Conservation (phyloP, 305 asterid species). For the Fraxinus baroniana region DNA sequence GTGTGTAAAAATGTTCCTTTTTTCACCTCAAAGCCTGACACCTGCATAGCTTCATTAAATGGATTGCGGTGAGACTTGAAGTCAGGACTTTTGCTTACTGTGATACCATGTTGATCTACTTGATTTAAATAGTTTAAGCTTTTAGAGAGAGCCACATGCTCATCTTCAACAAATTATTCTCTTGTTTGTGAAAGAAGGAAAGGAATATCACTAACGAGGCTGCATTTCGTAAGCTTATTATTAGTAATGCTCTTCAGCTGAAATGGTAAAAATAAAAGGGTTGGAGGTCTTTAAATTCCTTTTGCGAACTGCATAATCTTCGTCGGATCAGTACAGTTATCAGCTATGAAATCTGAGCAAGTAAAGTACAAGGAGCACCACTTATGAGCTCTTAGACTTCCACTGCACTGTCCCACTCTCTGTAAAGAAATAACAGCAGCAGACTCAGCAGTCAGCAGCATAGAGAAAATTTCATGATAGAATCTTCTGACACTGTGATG, state of each 20-base stretch:
- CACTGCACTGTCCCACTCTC: neutral
- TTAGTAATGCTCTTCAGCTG: neutral
- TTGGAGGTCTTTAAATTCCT: neutral
- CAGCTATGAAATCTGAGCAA: neutral
- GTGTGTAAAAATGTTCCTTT: neutral
- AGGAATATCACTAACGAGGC: neutral
- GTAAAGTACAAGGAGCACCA: neutral
- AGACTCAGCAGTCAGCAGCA: neutral
- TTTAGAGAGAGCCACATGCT: neutral
- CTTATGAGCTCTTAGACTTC: neutral
- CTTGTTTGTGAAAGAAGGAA: neutral
- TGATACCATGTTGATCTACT: neutral
- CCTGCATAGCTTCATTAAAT: neutral
- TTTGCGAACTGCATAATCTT: neutral
- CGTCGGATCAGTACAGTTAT: neutral
- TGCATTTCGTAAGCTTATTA: neutral
- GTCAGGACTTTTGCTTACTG: neutral
- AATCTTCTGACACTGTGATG: constrained; percentile 6
- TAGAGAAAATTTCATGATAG: neutral
- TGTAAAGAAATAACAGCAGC: neutral
- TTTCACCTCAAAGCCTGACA: neutral
- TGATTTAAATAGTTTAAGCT: neutral
- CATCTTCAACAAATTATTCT: neutral
- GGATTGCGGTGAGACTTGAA: neutral
- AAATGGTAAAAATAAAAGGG: neutral